phyloP scores from a whole-genome alignment of 1,284 basidiomycete genomes.

The Pseudozyma sp. region DNA sequence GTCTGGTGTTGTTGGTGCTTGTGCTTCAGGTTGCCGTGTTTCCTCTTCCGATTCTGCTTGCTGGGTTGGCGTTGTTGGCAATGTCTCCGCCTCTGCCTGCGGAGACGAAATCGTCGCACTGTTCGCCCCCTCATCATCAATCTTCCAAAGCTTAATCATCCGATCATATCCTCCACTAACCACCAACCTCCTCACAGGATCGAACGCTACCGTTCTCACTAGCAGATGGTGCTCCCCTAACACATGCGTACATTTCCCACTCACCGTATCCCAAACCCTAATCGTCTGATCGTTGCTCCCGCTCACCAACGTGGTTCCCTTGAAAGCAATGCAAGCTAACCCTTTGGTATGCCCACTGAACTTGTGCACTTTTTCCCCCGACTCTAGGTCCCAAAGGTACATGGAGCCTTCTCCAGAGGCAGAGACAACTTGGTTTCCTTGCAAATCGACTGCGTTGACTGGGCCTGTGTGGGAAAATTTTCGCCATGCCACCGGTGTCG shows the following conservation, averaged over 20 bases:
- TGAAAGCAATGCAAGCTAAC: slow-evolving; percentile 52
- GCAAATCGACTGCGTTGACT: slow-evolving; percentile 49
- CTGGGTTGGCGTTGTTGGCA: background rate
- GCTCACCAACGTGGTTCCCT: slow-evolving; percentile 44
- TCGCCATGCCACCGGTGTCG: slow-evolving; percentile 12
- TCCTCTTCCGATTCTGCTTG: background rate
- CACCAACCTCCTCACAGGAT: slow-evolving; percentile 29
- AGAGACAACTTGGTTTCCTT: slow-evolving; percentile 41
- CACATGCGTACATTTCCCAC: slow-evolving; percentile 40
- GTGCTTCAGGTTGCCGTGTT: no score
- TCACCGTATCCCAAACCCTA: slow-evolving; percentile 52
- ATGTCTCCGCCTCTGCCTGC: background rate
- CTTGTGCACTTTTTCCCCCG: slow-evolving; percentile 34
- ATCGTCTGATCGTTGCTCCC: slow-evolving; percentile 60
- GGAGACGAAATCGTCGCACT: no score
- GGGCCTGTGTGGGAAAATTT: slow-evolving; percentile 40
- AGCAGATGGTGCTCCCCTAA: slow-evolving; percentile 44
- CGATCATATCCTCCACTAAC: slow-evolving; percentile 58
- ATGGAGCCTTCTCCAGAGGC: slow-evolving; percentile 57
- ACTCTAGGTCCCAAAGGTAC: slow-evolving; percentile 52
- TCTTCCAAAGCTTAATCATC: slow-evolving; percentile 48
- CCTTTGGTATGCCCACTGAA: slow-evolving; percentile 53
- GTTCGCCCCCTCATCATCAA: slow-evolving; percentile 1
- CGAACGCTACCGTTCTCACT: slow-evolving; percentile 51
- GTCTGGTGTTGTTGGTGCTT: no score